Base-by-base conservation (phyloP, 2,329 filamentous ascomycete species). In the Rugonectria rugulosa region DNA sequence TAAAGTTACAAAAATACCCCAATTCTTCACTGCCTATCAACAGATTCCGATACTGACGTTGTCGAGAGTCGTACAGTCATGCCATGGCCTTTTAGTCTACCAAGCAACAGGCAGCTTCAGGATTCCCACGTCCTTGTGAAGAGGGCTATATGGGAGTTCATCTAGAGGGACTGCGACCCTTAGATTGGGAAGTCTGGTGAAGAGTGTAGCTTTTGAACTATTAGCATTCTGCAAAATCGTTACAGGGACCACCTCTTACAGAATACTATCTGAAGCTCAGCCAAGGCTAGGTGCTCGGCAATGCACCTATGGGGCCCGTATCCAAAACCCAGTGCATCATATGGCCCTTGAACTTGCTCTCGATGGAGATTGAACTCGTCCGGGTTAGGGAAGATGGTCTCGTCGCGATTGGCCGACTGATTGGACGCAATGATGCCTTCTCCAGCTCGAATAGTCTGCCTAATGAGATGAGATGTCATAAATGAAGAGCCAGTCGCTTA, bases 351-450 rank as follows among this genome's bases (percentile, higher is more conserved):
- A 60, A 63, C 29, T 67, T 24, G 37, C 37, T 40, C 65, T 19
- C 77, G 73, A 56, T 75, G 70, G 64, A 81, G 75, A 62, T 80
- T 68, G 60, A 81, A 81, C 11, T 52, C 61, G 52, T 80, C 74
- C 3, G 77, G 68, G 49, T 76, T 54, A 6, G 64, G 61, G 53
- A 78, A 79, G 9, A 78, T 62, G 0, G 79, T 75, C 48, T 77
- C 75, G 61, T 81, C 79, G 3, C 80, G 68, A 62, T 81, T 80
- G 24, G 73, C 79, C 14, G 76, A 79, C 60, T 77, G 73, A 21
- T 78, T 80, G 8, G 77, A 74, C 4, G 76, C 75, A 57, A 81
- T 80, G 58, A 81, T 76, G 32, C 77, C 78, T 45, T 80, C 75
- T 2, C 74, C 75, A 2, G 73, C 73, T 44, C 72, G 76, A 60